These are phyloP conservation scores for Coprinellus aureogranulatus DNA, from an alignment of 768 basidiomycete species.

Conservation along the genomic window DNA sequence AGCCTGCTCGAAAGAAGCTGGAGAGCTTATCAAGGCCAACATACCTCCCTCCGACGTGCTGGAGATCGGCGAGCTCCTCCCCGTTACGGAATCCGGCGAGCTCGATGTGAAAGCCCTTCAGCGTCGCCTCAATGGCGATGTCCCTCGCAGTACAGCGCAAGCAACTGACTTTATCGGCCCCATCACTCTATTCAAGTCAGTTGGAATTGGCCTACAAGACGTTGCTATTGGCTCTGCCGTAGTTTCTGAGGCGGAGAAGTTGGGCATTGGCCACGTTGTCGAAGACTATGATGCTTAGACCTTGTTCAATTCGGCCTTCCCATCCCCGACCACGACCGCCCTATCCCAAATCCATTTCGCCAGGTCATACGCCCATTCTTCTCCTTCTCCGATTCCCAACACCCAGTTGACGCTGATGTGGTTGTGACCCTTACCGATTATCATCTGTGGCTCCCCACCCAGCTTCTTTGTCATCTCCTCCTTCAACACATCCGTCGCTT, in stretches of 20 bases:
- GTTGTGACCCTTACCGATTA: slow-evolving; percentile 55
- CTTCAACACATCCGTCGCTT: slow-evolving; percentile 36
- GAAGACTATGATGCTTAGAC: background rate
- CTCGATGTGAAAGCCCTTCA: background rate
- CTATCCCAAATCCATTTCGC: slow-evolving; percentile 32
- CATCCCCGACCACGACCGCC: no score
- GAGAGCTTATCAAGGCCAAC: slow-evolving; percentile 68
- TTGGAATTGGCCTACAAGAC: slow-evolving; percentile 86
- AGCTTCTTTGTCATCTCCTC: slow-evolving; percentile 35
- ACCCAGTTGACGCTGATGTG: slow-evolving; percentile 57
- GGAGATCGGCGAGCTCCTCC: slow-evolving; percentile 70
- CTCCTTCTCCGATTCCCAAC: slow-evolving; percentile 54
- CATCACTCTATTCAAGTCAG: slow-evolving; percentile 84
- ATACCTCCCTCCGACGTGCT: slow-evolving; percentile 40
- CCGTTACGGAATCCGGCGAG: background rate
- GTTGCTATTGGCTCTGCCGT: slow-evolving; percentile 76
- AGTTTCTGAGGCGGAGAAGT: slow-evolving; percentile 54
- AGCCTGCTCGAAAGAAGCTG: slow-evolving; percentile 75
- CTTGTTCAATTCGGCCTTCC: no score
- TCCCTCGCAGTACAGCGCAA: background rate
- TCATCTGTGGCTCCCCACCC: slow-evolving; percentile 28
- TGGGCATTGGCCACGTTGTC: background rate
- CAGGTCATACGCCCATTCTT: slow-evolving; percentile 58
- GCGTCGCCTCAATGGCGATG: background rate
- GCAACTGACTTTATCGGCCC: slow-evolving; percentile 32